phyloP scores from a whole-genome alignment of 148 eudicot genomes.

The Bassia scoparia region DNA sequence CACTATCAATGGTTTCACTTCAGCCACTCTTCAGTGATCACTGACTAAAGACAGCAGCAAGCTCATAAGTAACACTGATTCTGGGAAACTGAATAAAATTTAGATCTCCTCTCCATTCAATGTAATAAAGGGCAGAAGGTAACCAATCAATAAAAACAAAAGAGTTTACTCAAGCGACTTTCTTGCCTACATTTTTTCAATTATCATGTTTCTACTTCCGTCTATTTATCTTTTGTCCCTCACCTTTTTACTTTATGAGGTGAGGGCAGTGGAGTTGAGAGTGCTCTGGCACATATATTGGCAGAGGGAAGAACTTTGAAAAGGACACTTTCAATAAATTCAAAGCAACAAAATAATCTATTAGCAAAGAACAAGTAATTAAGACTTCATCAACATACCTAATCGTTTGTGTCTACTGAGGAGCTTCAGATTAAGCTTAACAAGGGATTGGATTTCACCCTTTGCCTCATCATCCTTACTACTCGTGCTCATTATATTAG shows the following conservation, averaged over 20 bases:
- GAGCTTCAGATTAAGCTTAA: slow-evolving; percentile 79
- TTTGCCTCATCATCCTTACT: slow-evolving; percentile 46
- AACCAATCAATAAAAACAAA: background rate
- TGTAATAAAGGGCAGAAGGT: background rate
- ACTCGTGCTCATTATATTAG: slow-evolving; percentile 21
- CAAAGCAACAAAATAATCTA: background rate
- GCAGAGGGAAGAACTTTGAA: background rate
- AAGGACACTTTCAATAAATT: background rate
- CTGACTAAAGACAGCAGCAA: background rate
- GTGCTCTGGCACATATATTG: background rate
- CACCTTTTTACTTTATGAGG: background rate
- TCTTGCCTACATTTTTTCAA: background rate
- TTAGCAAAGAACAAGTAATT: background rate
- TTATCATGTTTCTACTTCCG: too few species aligned
- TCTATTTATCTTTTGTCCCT: background rate
- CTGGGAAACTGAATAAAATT: background rate
- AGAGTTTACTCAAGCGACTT: background rate
- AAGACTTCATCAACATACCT: slow-evolving; percentile 44
- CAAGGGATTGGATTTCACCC: slow-evolving; percentile 75
- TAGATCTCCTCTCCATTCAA: background rate
- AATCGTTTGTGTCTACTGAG: slow-evolving; percentile 44
- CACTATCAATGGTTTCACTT: background rate
- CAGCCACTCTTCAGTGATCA: background rate
- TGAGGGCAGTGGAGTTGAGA: background rate
- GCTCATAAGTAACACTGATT: background rate